phyloP scores from a whole-genome alignment of 805 yeast genomes.

The Monosporozyma servazzii region DNA sequence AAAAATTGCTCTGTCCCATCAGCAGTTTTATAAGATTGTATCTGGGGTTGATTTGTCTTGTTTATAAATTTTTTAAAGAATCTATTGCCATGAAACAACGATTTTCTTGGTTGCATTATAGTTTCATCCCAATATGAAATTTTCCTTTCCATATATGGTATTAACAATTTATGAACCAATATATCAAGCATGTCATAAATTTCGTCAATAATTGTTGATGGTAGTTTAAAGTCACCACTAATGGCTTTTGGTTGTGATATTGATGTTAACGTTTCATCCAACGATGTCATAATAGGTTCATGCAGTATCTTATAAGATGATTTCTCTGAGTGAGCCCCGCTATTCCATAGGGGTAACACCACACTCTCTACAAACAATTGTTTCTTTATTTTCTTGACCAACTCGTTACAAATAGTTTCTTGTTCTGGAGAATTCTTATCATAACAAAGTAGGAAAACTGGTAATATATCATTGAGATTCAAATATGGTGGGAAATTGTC shows the following conservation, averaged over 20 bases:
- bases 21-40: slow-evolving; percentile 29
- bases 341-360: slow-evolving; percentile 23
- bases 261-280: slow-evolving; percentile 18
- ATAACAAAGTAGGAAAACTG: slow-evolving; percentile 43
- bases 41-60: slow-evolving; percentile 11
- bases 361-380: slow-evolving; percentile 33
- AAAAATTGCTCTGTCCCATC: slow-evolving; percentile 48
- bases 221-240: slow-evolving; percentile 7
- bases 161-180: slow-evolving; percentile 22
- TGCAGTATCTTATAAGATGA: slow-evolving; percentile 13
- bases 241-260: slow-evolving; percentile 4
- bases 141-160: slow-evolving; percentile 82
- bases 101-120: slow-evolving; percentile 63
- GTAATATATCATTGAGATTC: slow-evolving; percentile 52
- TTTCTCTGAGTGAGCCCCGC: slow-evolving; percentile 2
- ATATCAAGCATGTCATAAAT: slow-evolving; percentile 21
- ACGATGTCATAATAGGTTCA: slow-evolving; percentile 26
- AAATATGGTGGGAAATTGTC: slow-evolving; percentile 48
- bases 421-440: slow-evolving; percentile 39
- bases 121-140: slow-evolving; percentile 82
- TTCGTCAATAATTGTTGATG: slow-evolving; percentile 14
- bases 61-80: slow-evolving; percentile 39
- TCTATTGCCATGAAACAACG: slow-evolving; percentile 59
- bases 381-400: slow-evolving; percentile 35
- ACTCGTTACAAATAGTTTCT: slow-evolving; percentile 33